These are phyloP conservation scores for Solanum piurae DNA, from an alignment of 257 asterid genomes.

Conservation along the genomic window DNA sequence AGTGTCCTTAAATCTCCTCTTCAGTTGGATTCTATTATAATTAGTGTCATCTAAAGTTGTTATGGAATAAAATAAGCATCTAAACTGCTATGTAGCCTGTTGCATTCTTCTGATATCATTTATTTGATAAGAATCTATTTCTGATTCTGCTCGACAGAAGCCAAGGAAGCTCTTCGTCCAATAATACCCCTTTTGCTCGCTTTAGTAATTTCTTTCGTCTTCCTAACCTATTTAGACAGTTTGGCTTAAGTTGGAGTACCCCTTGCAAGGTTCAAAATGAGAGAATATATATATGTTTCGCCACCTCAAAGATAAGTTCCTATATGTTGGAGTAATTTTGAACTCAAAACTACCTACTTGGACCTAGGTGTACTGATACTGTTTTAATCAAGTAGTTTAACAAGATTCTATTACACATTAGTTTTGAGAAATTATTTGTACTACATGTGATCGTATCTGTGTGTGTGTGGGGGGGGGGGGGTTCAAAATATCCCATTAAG, in stretches of 20 bases:
- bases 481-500: neutral
- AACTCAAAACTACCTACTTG: neutral
- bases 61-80: neutral
- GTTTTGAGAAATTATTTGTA: neutral
- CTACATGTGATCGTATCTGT: neutral
- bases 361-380: neutral
- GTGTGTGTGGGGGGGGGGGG: no score
- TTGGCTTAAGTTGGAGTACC: neutral
- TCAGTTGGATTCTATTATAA: neutral
- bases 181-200: neutral
- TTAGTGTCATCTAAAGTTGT: neutral
- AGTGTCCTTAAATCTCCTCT: slow-evolving; percentile 10
- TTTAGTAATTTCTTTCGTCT: neutral
- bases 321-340: neutral
- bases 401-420: neutral
- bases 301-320: neutral
- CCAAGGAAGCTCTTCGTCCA: neutral
- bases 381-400: neutral
- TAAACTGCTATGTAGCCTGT: neutral
- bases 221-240: neutral
- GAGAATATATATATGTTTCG: neutral
- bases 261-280: neutral
- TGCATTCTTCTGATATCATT: neutral
- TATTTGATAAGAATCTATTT: neutral
- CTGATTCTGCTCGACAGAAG: neutral